Evolutionary conservation across 2,329 filamentous ascomycete species (phyloP), one percentile per base, ranked within the genome.

Genomic region (Talaromyces piceae): DNA sequence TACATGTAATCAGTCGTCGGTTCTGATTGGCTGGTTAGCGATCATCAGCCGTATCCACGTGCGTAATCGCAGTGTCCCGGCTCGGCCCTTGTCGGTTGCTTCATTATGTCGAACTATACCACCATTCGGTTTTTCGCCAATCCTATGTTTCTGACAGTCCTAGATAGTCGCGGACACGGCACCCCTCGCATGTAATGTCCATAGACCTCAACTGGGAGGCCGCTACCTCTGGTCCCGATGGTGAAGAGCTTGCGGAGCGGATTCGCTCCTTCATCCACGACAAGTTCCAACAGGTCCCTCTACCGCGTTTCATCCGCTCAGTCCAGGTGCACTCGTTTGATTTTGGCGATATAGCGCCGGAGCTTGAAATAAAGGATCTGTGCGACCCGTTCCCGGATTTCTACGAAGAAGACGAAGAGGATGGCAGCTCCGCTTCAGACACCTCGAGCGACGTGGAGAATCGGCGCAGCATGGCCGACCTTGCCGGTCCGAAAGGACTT

Each of bases 201-300:
- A 91, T 98, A 75, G 91, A 97, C 66, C 86, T 98, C 67, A 90
- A 95, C 72, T 98, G 93, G 93, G 86, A 93, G 64, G 87, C 86
- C 56, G 81, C 97, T 65, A 97, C 91, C 20, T 84, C 83, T 56
- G 93, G 93, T 25, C 82, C 89, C 45, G 91, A 97, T 70, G 91
- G 93, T 51, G 79, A 84, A 57, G 87, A 82, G 49, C 83, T 96
- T 55, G 90, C 91, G 45, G 86, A 90, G 65, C 81, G 80, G 56
- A 95, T 98, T 70, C 87, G 91, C 58, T 83, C 84, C 62, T 98
- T 98, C 72, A 87, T 98, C 61, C 89, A 98, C 72, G 86, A 89
- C 66, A 93, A 91, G 64, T 98, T 98, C 71, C 93, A 98, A 72
- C 83, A 89, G 55, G 85, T 97, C 57, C 81, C 86, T 23, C 79